A percentile compares a stretch with the other conserved stretches of the same genome.
phyloP scores from a whole-genome alignment of 805 yeast species.

The Torulaspora franciscae region DNA sequence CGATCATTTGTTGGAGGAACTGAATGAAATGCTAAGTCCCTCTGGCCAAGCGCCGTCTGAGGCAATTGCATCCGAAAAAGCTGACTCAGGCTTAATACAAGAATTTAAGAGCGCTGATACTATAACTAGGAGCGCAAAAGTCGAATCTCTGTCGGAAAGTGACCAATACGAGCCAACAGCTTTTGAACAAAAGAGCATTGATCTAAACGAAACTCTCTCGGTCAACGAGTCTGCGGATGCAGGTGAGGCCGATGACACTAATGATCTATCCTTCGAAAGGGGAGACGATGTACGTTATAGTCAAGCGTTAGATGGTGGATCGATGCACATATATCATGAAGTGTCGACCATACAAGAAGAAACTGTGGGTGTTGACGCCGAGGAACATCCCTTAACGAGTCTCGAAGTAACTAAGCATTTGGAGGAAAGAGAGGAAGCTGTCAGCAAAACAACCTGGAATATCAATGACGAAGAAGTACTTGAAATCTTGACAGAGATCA shows the following conservation, averaged over 20 bases:
- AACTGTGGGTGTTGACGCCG: constrained; percentile 5
- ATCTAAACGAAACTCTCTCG: constrained; percentile 4
- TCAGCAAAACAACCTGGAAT: constrained; percentile 35
- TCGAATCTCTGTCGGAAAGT: constrained; percentile 5
- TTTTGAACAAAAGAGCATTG: constrained; percentile 3
- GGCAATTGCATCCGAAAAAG: not conserved
- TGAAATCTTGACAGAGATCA: constrained; percentile 70
- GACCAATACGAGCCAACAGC: constrained; percentile 3
- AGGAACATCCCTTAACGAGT: not conserved
- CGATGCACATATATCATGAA: constrained; percentile 24
- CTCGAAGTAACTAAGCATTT: not conserved
- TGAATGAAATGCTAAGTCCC: constrained; percentile 29
- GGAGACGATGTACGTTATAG: constrained; percentile 34
- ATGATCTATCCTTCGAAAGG: constrained; percentile 36
- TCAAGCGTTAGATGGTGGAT: constrained; percentile 15
- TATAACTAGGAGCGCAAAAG: constrained; percentile 6
- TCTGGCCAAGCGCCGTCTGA: constrained; percentile 19
- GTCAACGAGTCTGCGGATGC: constrained; percentile 4
- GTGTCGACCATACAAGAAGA: constrained; percentile 35
- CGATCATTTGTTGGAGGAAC: constrained; percentile 22
- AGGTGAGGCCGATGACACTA: constrained; percentile 23
- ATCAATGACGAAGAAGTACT: constrained; percentile 28
- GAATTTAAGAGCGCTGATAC: not conserved
- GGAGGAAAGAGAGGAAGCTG: not conserved
- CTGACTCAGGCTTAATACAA: not conserved